Conservation (phyloP, 495 filamentous ascomycete species). For the Annulohypoxylon bovei region DNA sequence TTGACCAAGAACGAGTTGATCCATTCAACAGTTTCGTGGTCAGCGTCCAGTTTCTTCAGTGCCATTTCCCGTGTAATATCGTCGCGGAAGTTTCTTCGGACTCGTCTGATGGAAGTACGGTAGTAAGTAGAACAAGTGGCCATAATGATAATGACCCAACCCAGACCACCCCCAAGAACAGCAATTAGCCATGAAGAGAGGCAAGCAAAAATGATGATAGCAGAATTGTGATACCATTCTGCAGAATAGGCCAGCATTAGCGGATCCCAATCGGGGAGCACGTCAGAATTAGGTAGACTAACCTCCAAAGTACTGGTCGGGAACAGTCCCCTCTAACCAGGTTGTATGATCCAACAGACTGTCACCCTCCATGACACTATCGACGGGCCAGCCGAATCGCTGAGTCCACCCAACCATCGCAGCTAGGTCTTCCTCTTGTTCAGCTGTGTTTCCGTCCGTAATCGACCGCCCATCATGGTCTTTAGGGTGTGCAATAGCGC, state of each 20-base stretch:
- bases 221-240: constrained; percentile 99
- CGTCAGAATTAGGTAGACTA: constrained; percentile 42
- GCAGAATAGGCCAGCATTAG: constrained; percentile 31
- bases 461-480: constrained; percentile 58
- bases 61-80: constrained; percentile 93
- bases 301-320: constrained; percentile 94
- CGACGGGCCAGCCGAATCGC: constrained; percentile 72
- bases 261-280: not conserved
- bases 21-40: constrained; percentile 95
- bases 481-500: constrained; percentile 59
- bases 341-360: constrained; percentile 87
- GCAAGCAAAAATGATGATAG: constrained; percentile 90
- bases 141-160: constrained; percentile 94
- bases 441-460: constrained; percentile 56
- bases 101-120: constrained; percentile 90
- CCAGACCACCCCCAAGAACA: constrained; percentile 87
- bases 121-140: constrained; percentile 94
- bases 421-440: constrained; percentile 70
- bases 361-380: constrained; percentile 63
- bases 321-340: constrained; percentile 81
- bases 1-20: constrained; percentile 99
- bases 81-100: constrained; percentile 95
- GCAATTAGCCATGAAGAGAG: constrained; percentile 90
- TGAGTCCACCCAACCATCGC: constrained; percentile 88
- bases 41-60: constrained; percentile 87